These are phyloP conservation scores for Sambucus nigra DNA, from an alignment of 129 eudicot genomes.

Conservation along the genomic window DNA sequence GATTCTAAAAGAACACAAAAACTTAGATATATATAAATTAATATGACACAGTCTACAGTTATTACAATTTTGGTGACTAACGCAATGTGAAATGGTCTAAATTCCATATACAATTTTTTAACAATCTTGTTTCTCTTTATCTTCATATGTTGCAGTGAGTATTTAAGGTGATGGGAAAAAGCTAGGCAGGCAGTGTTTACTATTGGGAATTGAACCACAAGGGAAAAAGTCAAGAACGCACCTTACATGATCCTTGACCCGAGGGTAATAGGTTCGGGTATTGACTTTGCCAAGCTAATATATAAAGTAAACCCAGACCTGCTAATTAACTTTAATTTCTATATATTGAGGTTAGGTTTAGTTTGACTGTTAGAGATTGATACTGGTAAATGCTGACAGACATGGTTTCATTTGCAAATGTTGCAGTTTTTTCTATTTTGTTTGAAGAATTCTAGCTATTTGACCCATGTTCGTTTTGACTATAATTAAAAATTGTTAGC, in stretches of 20 bases:
- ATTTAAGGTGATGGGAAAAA: slow-evolving; percentile 1
- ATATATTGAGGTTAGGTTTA: slow-evolving; percentile 11
- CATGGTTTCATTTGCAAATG: too few species aligned
- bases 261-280: slow-evolving; percentile 86
- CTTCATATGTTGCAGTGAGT: not conserved
- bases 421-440: slow-evolving; percentile 20
- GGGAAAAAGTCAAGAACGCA: slow-evolving; percentile 97
- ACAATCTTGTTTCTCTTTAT: too few species aligned
- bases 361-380: slow-evolving; percentile 8
- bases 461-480: slow-evolving; percentile 20
- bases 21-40: too few species aligned
- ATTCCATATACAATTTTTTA: too few species aligned
- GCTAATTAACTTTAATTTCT: slow-evolving; percentile 9
- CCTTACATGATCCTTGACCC: slow-evolving; percentile 45
- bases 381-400: too few species aligned
- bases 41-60: too few species aligned
- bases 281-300: slow-evolving; percentile 60
- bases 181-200: slow-evolving; percentile 22
- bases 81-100: too few species aligned
- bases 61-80: too few species aligned
- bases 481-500: slow-evolving; percentile 2
- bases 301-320: slow-evolving; percentile 32
- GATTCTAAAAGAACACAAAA: too few species aligned
- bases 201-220: slow-evolving; percentile 5
- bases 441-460: slow-evolving; percentile 15